Percentiles rank a stretch among this genome's conserved stretches.
These are phyloP conservation scores for Cicer yamashitae DNA, from an alignment of 306 rosid species.

Conservation along the genomic window DNA sequence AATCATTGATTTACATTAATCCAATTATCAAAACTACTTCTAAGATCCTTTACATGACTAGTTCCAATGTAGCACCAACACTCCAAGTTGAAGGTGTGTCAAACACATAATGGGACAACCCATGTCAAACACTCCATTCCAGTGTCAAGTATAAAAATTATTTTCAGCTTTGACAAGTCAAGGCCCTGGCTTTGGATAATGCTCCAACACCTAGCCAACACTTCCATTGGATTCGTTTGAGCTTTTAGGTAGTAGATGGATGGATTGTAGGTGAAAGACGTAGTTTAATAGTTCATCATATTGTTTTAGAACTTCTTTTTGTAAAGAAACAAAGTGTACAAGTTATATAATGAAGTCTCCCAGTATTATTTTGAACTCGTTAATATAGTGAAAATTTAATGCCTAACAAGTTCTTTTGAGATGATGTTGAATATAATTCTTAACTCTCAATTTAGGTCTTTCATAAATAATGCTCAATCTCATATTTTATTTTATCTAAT, in stretches of 20 bases:
- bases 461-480: neutral
- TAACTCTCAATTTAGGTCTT: neutral
- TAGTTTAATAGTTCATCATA: neutral
- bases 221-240: neutral
- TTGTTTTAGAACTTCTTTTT: neutral
- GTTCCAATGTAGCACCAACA: neutral
- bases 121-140: too few relatives aligned
- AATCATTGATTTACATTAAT: slow-evolving; percentile 23
- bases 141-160: too few relatives aligned
- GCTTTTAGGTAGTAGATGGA: neutral
- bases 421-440: neutral
- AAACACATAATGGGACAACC: too few relatives aligned
- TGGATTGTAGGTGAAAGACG: neutral
- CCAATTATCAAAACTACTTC: slow-evolving; percentile 25
- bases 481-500: neutral
- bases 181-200: neutral
- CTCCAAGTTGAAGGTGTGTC: too few relatives aligned
- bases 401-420: neutral
- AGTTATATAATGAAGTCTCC: neutral
- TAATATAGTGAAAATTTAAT: neutral
- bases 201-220: neutral
- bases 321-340: neutral
- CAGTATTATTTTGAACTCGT: neutral
- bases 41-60: slow-evolving; percentile 31
- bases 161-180: neutral